Evolutionary conservation across 2,329 filamentous ascomycete genomes (phyloP).

Genomic region (Diplodia mutila): DNA sequence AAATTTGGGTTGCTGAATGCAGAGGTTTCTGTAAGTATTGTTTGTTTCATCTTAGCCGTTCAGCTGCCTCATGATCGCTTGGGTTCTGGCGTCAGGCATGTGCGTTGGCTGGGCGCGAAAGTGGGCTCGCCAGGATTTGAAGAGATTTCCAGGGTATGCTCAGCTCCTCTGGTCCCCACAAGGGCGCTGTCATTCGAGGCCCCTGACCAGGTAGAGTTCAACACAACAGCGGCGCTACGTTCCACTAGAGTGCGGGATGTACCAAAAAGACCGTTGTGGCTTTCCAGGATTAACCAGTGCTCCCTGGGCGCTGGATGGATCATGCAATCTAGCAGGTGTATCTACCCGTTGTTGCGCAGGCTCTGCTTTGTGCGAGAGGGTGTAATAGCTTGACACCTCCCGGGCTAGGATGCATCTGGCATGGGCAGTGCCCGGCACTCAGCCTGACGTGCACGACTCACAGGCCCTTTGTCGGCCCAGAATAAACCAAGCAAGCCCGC

Average conservation of each 20-base stretch:
- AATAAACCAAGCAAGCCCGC: neutral
- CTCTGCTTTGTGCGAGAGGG: slow-evolving; percentile 11
- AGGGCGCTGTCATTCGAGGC: slow-evolving; percentile 13
- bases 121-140: neutral
- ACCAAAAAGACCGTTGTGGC: slow-evolving; percentile 25
- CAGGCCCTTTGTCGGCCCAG: slow-evolving; percentile 1
- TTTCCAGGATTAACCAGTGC: slow-evolving; percentile 19
- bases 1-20: slow-evolving; percentile 6
- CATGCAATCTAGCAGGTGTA: slow-evolving; percentile 17
- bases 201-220: slow-evolving; percentile 23
- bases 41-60: slow-evolving; percentile 12
- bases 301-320: slow-evolving; percentile 20
- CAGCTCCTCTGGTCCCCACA: neutral
- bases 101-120: neutral
- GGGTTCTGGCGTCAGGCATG: neutral
- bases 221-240: slow-evolving; percentile 20
- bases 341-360: slow-evolving; percentile 7
- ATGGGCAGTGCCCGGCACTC: slow-evolving; percentile 2
- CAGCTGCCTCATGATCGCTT: neutral
- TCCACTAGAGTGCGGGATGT: slow-evolving; percentile 2
- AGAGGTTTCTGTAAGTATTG: slow-evolving; percentile 19
- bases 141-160: neutral
- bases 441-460: slow-evolving; percentile 11
- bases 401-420: slow-evolving; percentile 6
- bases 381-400: slow-evolving; percentile 11